Evolutionary conservation across 75 land plant species (phyloP).

Genomic region (Picea glauca): DNA sequence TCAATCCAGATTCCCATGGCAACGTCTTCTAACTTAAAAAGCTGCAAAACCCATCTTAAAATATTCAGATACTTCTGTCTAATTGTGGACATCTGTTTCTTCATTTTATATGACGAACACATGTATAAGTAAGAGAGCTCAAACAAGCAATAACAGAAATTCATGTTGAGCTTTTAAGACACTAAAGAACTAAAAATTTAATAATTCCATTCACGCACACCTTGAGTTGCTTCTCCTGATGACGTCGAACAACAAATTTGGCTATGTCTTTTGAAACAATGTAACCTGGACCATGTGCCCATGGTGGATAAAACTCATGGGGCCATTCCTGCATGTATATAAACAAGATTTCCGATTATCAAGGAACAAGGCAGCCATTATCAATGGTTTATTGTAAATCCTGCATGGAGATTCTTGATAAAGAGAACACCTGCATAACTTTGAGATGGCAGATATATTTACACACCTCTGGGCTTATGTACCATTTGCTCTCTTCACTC

Average conservation of each 20-base stretch:
- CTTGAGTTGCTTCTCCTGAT: constrained; percentile 54
- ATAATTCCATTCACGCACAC: constrained; percentile 20
- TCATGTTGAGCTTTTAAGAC: neutral
- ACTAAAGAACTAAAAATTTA: neutral
- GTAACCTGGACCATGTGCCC: constrained; percentile 98
- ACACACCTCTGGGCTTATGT: constrained; percentile 58
- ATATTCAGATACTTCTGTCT: neutral
- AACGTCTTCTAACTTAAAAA: constrained; percentile 94
- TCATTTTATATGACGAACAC: neutral
- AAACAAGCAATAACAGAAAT: neutral
- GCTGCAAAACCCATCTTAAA: constrained; percentile 29
- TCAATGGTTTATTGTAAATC: neutral
- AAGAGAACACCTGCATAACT: neutral
- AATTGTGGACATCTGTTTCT: neutral
- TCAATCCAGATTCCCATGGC: constrained; percentile 97
- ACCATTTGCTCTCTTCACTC: constrained; percentile 81
- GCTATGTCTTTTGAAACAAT: constrained; percentile 80
- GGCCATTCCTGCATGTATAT: constrained; percentile 75
- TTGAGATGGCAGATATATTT: neutral
- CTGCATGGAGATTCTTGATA: neutral
- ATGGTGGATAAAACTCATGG: constrained; percentile 60
- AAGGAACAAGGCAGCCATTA: neutral
- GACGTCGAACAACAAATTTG: constrained; percentile 64
- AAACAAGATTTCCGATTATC: neutral
- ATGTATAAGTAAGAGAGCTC: neutral